A percentile compares a stretch with the other conserved stretches of the same genome.
Conservation (phyloP, 1,284 basidiomycete species). For the Abortiporus biennis region DNA sequence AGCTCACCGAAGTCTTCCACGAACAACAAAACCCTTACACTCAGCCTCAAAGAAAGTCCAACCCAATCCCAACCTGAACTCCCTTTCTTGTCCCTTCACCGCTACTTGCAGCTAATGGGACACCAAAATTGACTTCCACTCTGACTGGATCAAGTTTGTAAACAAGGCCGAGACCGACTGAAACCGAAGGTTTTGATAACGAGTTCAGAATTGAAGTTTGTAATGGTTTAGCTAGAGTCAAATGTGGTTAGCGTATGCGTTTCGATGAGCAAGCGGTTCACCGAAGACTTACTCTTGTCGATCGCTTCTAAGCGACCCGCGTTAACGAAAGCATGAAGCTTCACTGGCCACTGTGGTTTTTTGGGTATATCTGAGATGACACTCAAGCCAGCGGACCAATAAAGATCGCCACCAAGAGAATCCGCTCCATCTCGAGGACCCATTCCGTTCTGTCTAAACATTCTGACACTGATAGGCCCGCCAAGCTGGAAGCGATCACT, state of each 20-base stretch:
- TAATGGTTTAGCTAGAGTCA: slow-evolving; percentile 33
- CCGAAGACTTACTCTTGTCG: slow-evolving; percentile 13
- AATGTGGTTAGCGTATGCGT: background rate
- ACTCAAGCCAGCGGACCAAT: slow-evolving; percentile 81
- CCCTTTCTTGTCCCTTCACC: slow-evolving; percentile 80
- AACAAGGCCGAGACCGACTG: slow-evolving; percentile 86
- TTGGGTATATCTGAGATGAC: slow-evolving; percentile 76
- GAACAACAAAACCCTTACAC: no score
- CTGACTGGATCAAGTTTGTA: slow-evolving; percentile 84
- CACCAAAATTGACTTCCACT: slow-evolving; percentile 88
- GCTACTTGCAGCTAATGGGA: slow-evolving; percentile 76
- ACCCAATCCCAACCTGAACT: slow-evolving; percentile 87
- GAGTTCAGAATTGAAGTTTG: slow-evolving; percentile 31
- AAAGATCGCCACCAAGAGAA: slow-evolving; percentile 85
- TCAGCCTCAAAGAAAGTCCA: slow-evolving; percentile 82
- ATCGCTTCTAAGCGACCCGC: slow-evolving; percentile 13
- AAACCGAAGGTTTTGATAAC: slow-evolving; percentile 56
- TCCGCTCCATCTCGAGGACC: slow-evolving; percentile 79
- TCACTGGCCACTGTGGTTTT: slow-evolving; percentile 85
- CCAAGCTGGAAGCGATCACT: slow-evolving; percentile 92
- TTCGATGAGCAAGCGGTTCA: background rate
- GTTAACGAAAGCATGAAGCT: slow-evolving; percentile 49
- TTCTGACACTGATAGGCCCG: slow-evolving; percentile 85
- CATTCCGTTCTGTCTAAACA: slow-evolving; percentile 81
- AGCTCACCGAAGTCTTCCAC: no score